Conservation (phyloP, 257 asterid genomes). For the Cordia subcordata region DNA sequence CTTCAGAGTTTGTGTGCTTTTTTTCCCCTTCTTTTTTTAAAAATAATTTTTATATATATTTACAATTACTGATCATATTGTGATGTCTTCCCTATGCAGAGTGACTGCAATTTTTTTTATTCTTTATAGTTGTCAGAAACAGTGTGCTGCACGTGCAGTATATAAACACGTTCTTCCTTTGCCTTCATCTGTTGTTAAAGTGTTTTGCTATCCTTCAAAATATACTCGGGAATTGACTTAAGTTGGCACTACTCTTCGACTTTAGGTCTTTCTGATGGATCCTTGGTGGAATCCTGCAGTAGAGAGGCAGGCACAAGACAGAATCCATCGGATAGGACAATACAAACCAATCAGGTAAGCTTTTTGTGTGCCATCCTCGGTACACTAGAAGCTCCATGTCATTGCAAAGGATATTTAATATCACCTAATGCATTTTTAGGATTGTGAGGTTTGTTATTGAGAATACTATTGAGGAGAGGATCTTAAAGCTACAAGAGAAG, state of each 20-base stretch:
- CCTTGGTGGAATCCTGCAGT: conserved; percentile 99
- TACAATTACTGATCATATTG: too few species aligned
- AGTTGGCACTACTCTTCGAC: conserved; percentile 13
- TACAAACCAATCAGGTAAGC: conserved; percentile 78
- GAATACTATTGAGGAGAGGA: conserved; percentile 86
- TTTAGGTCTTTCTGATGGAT: conserved; percentile 96
- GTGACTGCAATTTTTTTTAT: too few species aligned
- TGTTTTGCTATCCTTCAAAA: too few species aligned
- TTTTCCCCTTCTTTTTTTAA: too few species aligned
- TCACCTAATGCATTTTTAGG: conserved; percentile 31
- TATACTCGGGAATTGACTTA: background rate
- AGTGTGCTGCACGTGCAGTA: too few species aligned
- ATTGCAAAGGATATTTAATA: background rate
- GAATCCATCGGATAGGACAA: conserved; percentile 94
- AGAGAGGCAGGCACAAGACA: conserved; percentile 94
- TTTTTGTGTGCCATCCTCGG: background rate
- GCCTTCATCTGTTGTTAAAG: too few species aligned
- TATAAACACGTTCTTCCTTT: too few species aligned
- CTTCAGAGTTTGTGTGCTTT: too few species aligned
- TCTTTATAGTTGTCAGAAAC: too few species aligned
- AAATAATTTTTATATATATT: too few species aligned
- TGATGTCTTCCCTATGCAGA: too few species aligned
- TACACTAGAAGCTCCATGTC: too few species aligned
- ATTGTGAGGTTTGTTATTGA: conserved; percentile 82
- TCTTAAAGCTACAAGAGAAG: conserved; percentile 87